Conservation (phyloP, 345 rosid species). For the Passiflora organensis region DNA sequence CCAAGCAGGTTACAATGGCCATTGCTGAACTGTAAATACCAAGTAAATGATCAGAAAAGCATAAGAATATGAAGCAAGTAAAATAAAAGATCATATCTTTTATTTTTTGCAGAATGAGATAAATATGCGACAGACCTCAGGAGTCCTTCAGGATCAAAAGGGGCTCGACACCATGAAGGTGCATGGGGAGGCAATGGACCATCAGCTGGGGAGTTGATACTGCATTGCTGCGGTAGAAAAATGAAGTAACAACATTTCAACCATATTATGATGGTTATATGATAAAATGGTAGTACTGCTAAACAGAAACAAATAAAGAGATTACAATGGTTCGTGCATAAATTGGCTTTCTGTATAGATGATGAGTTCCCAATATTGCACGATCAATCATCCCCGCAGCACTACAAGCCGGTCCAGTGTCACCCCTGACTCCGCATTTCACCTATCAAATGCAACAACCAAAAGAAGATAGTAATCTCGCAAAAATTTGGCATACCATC, state of each 20-base stretch:
- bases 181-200: conserved; percentile 74
- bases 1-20: conserved; percentile 72
- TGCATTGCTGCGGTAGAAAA: conserved; percentile 51
- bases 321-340: conserved; percentile 59
- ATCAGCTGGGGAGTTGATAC: conserved; percentile 58
- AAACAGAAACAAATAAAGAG: background rate
- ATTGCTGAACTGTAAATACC: conserved; percentile 61
- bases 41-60: conserved; percentile 16
- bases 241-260: background rate
- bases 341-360: conserved; percentile 61
- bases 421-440: conserved; percentile 68
- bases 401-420: conserved; percentile 83
- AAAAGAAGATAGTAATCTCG: conserved; percentile 13
- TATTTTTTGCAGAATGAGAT: background rate
- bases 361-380: conserved; percentile 53
- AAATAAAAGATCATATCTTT: background rate
- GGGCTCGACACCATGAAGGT: conserved; percentile 95
- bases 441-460: conserved; percentile 67
- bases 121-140: conserved; percentile 46
- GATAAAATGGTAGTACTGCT: no score
- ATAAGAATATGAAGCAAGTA: no score
- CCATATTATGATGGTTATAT: no score
- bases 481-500: background rate
- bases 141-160: conserved; percentile 91
- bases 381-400: conserved; percentile 86